Conservation (phyloP, 768 basidiomycete species). For the Termitomyces sp. region DNA sequence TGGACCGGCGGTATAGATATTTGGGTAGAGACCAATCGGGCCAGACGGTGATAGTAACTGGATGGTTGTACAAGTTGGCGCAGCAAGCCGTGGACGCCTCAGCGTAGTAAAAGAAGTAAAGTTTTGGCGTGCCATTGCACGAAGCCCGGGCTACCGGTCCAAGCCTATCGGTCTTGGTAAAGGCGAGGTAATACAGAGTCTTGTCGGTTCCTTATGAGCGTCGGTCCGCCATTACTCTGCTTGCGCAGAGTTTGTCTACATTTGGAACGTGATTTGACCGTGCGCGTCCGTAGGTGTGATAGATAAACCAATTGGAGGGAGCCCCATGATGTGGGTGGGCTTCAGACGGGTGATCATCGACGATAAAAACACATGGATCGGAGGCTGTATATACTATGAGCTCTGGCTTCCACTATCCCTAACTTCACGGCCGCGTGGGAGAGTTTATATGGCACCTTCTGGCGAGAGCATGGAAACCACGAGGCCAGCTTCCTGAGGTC, state of each 20-base stretch:
- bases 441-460: not conserved
- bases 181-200: not conserved
- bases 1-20: not conserved
- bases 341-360: not conserved
- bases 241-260: not conserved
- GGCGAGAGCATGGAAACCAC: constrained; percentile 3
- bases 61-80: not conserved
- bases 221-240: not conserved
- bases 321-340: not conserved
- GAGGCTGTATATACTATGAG: not conserved
- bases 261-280: not conserved
- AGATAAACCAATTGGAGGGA: not conserved
- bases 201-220: not conserved
- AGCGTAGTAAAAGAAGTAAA: not conserved
- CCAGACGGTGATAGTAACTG: not conserved
- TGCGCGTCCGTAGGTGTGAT: not conserved
- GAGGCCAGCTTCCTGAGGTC: not conserved
- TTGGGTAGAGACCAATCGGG: not conserved
- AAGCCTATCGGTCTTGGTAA: not conserved
- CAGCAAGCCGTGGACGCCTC: not conserved
- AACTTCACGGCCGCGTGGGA: not conserved
- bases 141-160: not conserved
- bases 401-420: not conserved
- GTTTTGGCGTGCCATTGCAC: not conserved
- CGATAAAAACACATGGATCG: not conserved